Evolutionary conservation across 2,329 filamentous ascomycete genomes (phyloP).

Genomic region (Hansfordia pulvinata): DNA sequence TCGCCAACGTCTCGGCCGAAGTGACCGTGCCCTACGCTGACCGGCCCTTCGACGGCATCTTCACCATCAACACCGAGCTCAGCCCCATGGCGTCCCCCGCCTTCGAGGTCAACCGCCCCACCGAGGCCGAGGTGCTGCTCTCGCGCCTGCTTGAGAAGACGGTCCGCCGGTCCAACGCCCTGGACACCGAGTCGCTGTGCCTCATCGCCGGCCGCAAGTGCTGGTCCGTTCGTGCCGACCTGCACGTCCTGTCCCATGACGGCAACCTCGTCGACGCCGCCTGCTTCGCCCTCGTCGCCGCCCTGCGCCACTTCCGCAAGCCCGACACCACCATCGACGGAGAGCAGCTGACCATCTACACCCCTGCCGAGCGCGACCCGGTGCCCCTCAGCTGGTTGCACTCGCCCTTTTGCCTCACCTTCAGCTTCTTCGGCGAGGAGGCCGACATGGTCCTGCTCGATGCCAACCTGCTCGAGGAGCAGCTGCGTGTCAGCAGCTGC

Average conservation of each 20-base stretch:
- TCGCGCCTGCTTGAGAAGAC: conserved; percentile 88
- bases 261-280: conserved; percentile 79
- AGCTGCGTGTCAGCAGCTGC: conserved; percentile 57
- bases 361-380: conserved; percentile 72
- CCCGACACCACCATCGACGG: conserved; percentile 81
- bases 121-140: conserved; percentile 72
- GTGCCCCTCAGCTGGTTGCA: conserved; percentile 85
- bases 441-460: conserved; percentile 62
- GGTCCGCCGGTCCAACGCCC: conserved; percentile 76
- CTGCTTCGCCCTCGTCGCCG: conserved; percentile 78
- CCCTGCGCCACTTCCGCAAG: conserved; percentile 79
- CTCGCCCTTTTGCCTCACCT: conserved; percentile 81
- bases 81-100: conserved; percentile 84
- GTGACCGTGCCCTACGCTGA: conserved; percentile 76
- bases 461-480: conserved; percentile 61
- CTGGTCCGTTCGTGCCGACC: conserved; percentile 81
- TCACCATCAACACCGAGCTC: conserved; percentile 83
- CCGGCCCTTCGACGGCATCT: conserved; percentile 88
- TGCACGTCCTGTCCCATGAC: conserved; percentile 84
- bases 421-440: conserved; percentile 66
- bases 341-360: conserved; percentile 74
- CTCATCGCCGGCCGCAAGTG: conserved; percentile 82
- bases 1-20: conserved; percentile 78
- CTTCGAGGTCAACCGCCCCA: conserved; percentile 75
- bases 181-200: conserved; percentile 93